Evolutionary conservation across 352 stramenopile species (phyloP).

Genomic region (Pythium utonaiense): DNA sequence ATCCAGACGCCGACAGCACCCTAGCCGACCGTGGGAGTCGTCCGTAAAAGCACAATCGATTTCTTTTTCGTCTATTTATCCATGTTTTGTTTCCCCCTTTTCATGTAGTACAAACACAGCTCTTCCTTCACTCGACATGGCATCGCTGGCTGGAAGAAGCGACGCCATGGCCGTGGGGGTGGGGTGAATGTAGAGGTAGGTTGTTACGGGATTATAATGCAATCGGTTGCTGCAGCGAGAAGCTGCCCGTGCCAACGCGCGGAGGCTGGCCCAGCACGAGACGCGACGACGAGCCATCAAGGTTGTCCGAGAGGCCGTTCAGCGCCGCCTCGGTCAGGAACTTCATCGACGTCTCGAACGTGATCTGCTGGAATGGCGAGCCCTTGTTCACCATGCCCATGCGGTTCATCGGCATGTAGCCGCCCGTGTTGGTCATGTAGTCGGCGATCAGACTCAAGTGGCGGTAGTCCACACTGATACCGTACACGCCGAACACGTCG

Average conservation of each 20-base stretch:
- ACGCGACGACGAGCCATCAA: constrained; percentile 93
- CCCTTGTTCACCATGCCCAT: constrained; percentile 96
- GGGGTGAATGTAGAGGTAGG: neutral
- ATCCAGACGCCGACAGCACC: constrained; percentile 26
- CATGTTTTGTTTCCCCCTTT: neutral
- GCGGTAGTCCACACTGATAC: constrained; percentile 97
- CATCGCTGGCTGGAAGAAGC: neutral
- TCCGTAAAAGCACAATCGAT: neutral
- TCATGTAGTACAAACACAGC: no score
- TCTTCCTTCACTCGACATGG: neutral
- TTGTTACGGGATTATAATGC: constrained; percentile 50
- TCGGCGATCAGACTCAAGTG: constrained; percentile 99
- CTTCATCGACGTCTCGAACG: constrained; percentile 99
- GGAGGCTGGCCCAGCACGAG: constrained; percentile 95
- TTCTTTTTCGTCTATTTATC: constrained; percentile 3
- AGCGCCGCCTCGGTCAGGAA: constrained; percentile 97
- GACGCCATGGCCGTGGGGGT: neutral
- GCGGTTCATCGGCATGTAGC: constrained; percentile 97
- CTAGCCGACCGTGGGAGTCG: neutral
- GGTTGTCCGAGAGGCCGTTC: constrained; percentile 81
- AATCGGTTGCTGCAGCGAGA: constrained; percentile 91
- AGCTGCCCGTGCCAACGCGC: constrained; percentile 94
- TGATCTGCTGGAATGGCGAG: constrained; percentile 98
- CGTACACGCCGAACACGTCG: constrained; percentile 99
- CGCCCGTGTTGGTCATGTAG: constrained; percentile 98